Conservation (phyloP, 1,139 yeast species). For the Suhomyces wounanorum region DNA sequence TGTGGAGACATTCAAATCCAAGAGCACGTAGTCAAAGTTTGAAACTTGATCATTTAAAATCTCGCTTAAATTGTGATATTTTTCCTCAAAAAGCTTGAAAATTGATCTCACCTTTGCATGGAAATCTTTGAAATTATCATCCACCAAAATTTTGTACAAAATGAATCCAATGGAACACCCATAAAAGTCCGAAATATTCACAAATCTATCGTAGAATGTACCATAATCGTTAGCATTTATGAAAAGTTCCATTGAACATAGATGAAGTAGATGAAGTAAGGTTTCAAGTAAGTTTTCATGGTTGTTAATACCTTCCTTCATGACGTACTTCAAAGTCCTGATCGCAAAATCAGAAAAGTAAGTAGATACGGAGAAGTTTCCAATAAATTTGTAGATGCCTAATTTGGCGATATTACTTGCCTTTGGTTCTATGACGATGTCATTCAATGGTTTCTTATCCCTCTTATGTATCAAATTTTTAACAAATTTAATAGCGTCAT, state of each 20-base stretch:
- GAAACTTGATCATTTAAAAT: constrained; percentile 24
- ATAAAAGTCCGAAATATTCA: constrained; percentile 29
- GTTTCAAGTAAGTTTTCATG: constrained; percentile 61
- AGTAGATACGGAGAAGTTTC: constrained; percentile 51
- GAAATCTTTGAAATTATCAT: constrained; percentile 41
- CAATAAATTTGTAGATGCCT: constrained; percentile 38
- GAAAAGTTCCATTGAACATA: constrained; percentile 41
- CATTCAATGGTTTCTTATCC: constrained; percentile 36
- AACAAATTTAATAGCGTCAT: constrained; percentile 65
- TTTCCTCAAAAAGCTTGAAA: constrained; percentile 38
- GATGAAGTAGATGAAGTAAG: constrained; percentile 68
- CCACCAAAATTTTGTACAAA: constrained; percentile 45
- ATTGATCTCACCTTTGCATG: constrained; percentile 60
- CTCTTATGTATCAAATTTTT: constrained; percentile 40
- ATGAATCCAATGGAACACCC: constrained; percentile 48
- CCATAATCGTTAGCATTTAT: constrained; percentile 34
- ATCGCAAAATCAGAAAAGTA: constrained; percentile 56
- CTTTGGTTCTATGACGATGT: constrained; percentile 54
- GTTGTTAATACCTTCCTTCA: constrained; percentile 38
- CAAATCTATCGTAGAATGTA: constrained; percentile 35
- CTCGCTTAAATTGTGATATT: constrained; percentile 25
- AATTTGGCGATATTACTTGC: constrained; percentile 26
- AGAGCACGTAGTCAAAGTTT: constrained; percentile 23
- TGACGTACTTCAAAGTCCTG: constrained; percentile 48
- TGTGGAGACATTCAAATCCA: constrained; percentile 21